phyloP scores from a whole-genome alignment of 164 flowering plant genomes.

The Umbilicus rupestris region DNA sequence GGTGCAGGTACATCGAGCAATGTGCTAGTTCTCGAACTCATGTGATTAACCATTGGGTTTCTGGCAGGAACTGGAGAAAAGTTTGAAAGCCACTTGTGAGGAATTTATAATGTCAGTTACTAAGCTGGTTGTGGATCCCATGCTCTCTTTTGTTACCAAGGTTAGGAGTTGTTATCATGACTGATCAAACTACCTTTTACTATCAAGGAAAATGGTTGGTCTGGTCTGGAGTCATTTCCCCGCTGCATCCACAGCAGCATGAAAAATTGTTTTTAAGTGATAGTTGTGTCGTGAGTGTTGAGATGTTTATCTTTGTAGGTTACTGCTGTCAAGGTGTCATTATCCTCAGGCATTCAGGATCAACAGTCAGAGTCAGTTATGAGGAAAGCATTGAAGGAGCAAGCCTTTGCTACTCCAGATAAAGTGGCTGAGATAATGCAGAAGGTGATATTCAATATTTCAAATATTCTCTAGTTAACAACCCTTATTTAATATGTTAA shows the following conservation, averaged over 20 bases:
- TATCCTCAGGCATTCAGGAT: slow-evolving; percentile 64
- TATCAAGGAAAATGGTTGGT: neutral
- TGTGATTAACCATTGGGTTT: neutral
- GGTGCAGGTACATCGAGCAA: neutral
- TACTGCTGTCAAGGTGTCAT: slow-evolving; percentile 81
- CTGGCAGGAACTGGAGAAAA: slow-evolving; percentile 82
- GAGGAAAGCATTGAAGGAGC: slow-evolving; percentile 78
- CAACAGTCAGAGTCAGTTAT: slow-evolving; percentile 47
- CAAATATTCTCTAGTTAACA: neutral
- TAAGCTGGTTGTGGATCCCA: slow-evolving; percentile 89
- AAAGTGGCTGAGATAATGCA: slow-evolving; percentile 88
- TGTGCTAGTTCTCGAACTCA: neutral
- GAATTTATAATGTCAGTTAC: slow-evolving; percentile 98
- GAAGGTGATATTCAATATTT: slow-evolving; percentile 39
- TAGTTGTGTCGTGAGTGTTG: neutral
- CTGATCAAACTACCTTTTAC: neutral
- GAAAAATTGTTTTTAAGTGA: neutral
- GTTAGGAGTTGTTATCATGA: slow-evolving; percentile 23
- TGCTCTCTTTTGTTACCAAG: slow-evolving; percentile 98
- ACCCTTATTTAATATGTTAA: neutral
- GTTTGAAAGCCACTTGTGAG: slow-evolving; percentile 84
- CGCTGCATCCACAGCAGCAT: neutral
- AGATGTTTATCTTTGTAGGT: slow-evolving; percentile 36
- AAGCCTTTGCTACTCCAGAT: slow-evolving; percentile 91
- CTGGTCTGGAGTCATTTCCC: neutral